Evolutionary conservation across 306 rosid genomes (phyloP).

Genomic region (Cicer pinnatifidum): DNA sequence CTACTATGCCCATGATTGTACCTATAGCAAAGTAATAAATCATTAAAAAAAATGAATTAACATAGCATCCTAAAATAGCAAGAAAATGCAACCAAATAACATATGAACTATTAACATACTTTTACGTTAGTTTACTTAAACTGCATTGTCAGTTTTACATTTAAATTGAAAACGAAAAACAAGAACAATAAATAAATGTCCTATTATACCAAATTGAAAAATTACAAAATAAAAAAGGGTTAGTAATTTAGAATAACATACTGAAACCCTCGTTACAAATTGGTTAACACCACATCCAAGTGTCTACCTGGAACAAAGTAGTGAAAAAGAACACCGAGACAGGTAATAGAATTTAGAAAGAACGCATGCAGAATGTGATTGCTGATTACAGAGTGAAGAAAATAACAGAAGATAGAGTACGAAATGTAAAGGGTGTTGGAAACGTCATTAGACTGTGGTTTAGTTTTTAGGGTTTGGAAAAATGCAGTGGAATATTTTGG

Average conservation of each 20-base stretch:
- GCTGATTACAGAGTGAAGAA: background rate
- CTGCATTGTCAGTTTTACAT: background rate
- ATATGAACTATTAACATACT: slow-evolving; percentile 1
- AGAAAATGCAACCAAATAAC: slow-evolving; percentile 24
- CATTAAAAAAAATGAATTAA: slow-evolving; percentile 32
- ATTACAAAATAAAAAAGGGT: background rate
- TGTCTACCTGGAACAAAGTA: background rate
- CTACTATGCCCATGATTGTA: slow-evolving; percentile 55
- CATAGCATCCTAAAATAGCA: background rate
- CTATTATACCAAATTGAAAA: background rate
- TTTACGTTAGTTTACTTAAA: slow-evolving; percentile 4
- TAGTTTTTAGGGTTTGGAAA: slow-evolving; percentile 37
- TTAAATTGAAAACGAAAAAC: background rate
- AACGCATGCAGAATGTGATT: background rate
- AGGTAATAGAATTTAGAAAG: background rate
- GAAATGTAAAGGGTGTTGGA: background rate
- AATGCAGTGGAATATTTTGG: background rate
- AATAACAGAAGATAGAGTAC: background rate
- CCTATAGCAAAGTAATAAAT: slow-evolving; percentile 46
- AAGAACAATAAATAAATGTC: slow-evolving; percentile 3
- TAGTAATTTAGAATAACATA: background rate
- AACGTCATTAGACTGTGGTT: background rate
- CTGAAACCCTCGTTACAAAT: too few species aligned
- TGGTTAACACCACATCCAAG: too few species aligned
- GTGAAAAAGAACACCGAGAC: background rate